These are phyloP conservation scores for Trypethelium eluteriae DNA, from an alignment of 495 filamentous ascomycete genomes.

Conservation along the genomic window DNA sequence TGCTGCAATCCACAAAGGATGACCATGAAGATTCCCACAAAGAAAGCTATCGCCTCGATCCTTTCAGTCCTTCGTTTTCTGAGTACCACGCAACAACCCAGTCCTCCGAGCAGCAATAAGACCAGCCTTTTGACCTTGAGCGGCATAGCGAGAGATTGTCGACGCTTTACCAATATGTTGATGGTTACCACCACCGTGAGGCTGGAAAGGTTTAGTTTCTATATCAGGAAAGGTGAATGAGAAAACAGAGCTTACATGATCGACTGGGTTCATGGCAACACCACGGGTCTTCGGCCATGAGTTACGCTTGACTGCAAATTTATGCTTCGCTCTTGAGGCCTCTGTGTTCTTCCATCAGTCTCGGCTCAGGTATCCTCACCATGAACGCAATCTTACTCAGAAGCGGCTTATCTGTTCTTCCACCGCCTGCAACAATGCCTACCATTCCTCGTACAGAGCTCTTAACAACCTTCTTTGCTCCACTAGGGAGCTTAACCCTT, in stretches of 20 bases:
- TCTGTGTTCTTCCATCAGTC: conserved; percentile 43
- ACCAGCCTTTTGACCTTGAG: conserved; percentile 99
- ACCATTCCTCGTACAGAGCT: conserved; percentile 93
- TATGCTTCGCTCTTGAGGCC: conserved; percentile 97
- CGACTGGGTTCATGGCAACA: conserved; percentile 99
- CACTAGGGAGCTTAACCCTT: conserved; percentile 95
- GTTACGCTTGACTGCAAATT: conserved; percentile 99
- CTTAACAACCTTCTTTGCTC: conserved; percentile 97
- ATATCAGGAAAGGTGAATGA: neutral
- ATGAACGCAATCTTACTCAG: conserved; percentile 54
- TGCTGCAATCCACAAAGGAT: neutral
- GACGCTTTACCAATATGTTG: conserved; percentile 99
- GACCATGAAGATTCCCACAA: neutral
- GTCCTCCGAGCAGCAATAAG: conserved; percentile 98
- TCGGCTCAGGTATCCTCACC: conserved; percentile 14
- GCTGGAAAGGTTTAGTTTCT: conserved; percentile 46
- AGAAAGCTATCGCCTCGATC: neutral
- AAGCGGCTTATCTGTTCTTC: conserved; percentile 97
- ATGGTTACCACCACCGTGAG: conserved; percentile 99
- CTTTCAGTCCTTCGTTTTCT: conserved; percentile 93
- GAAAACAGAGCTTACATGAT: conserved; percentile 62
- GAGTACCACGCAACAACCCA: conserved; percentile 97
- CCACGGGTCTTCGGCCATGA: conserved; percentile 99
- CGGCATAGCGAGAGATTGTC: conserved; percentile 95
- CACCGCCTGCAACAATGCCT: conserved; percentile 98